phyloP scores from a whole-genome alignment of 108 stramenopile genomes.

The Cylindrotheca closterium region DNA sequence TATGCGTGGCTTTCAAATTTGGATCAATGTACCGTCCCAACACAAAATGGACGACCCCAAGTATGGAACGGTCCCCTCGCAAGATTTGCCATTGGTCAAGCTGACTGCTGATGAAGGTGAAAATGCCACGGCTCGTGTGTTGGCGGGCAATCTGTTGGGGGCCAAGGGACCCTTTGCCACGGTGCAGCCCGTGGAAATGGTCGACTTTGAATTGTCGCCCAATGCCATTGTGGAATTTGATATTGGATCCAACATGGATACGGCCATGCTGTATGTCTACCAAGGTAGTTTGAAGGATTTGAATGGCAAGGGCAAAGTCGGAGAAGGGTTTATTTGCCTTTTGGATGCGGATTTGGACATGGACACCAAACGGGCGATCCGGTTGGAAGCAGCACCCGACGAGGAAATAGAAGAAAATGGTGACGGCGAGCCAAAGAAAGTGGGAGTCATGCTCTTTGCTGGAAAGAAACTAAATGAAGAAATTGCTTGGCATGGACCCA shows the following conservation, averaged over 20 bases:
- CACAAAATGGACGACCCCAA: constrained; percentile 49
- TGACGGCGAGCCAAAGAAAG: constrained; percentile 9
- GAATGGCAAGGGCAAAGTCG: constrained; percentile 5
- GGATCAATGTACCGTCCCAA: constrained; percentile 44
- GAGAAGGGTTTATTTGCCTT: constrained; percentile 17
- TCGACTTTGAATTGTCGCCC: constrained; percentile 35
- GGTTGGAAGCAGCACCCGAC: background rate
- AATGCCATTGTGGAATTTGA: constrained; percentile 17
- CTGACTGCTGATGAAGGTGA: constrained; percentile 15
- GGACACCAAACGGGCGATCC: background rate
- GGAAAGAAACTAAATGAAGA: constrained; percentile 45
- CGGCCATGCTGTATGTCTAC: constrained; percentile 50
- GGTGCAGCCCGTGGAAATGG: constrained; percentile 42
- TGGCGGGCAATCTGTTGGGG: constrained; percentile 31
- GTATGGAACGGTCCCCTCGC: constrained; percentile 46
- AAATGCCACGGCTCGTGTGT: constrained; percentile 27
- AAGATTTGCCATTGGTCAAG: constrained; percentile 34
- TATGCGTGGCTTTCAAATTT: constrained; percentile 48
- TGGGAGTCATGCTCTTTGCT: constrained; percentile 38
- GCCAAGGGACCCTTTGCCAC: constrained; percentile 39
- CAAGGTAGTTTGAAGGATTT: constrained; percentile 30
- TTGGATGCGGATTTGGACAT: constrained; percentile 17
- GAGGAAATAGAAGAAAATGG: background rate
- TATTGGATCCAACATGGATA: constrained; percentile 36
- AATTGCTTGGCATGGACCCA: constrained; percentile 53